Evolutionary conservation across 768 basidiomycete species (phyloP), one percentile per base, ranked within the genome.

Genomic region (Pleurotus eryngii): DNA sequence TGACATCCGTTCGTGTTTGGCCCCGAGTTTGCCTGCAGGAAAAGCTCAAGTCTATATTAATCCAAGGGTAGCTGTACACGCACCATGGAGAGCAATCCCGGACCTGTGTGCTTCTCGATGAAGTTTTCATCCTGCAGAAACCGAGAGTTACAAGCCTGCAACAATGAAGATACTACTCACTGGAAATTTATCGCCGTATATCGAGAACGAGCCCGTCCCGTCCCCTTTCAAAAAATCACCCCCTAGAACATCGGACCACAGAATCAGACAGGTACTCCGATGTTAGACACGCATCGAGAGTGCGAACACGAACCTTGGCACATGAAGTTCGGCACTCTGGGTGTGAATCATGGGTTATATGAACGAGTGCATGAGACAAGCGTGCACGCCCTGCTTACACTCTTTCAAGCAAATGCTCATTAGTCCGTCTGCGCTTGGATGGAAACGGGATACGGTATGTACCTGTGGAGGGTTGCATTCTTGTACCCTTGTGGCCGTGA

Each of bases 201-300:
- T 92, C n/a, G 93, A 96, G 72, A 95, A 95, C 0, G 88, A 85
- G 1, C 97, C 97, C 1, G 96, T 98, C 37, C 97, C 97, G 64
- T 99, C 97, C 3, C 86, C 85, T 60, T 95, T 95, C 63, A 95
- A 64, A 62, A 98, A 99, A 68, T 99, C 97, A 0, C 97, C 97
- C 46, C 92, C 92, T 14, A 30, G 40, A 18, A 47, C 22, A 43
- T 30, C 4, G 22, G 20, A 48, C 14, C 27, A 12, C 24, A 26
- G 24, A 26, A 26, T 35, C 30, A 35, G 30, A 35, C 5, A 11
- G 30, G 2, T 35, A 35, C 11, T 35, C 3, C 11, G 3, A 35
- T 11, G 24, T 12, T 20, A 12, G 1, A 3, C 12, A 14, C 22
- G 12, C 48, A 35, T 43, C 18, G 30, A 27, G 43, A 46, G 43